phyloP scores from a whole-genome alignment of 352 stramenopile genomes.

The Phytophthora cryptogea region DNA sequence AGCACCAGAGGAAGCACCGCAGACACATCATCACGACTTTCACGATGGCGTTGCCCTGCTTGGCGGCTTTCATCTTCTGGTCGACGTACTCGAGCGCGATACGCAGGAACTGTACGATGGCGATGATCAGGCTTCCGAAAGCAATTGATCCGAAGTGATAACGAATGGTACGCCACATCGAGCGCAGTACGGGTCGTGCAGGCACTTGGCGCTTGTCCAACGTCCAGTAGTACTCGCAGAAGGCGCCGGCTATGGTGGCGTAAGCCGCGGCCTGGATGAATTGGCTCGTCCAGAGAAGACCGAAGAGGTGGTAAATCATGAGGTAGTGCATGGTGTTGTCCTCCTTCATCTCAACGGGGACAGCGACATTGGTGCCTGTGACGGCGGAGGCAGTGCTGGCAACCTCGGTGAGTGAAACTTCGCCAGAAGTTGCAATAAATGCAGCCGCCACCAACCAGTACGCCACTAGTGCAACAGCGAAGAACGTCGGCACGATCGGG shows the following conservation, averaged over 20 bases:
- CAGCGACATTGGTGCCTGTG: slow-evolving; percentile 28
- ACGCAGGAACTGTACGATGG: slow-evolving; percentile 81
- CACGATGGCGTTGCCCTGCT: slow-evolving; percentile 67
- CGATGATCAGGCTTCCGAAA: slow-evolving; percentile 87
- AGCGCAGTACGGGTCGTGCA: slow-evolving; percentile 53
- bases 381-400: slow-evolving; percentile 27
- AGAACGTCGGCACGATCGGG: slow-evolving; percentile 71
- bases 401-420: slow-evolving; percentile 56
- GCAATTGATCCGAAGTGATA: slow-evolving; percentile 88
- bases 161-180: slow-evolving; percentile 65
- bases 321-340: slow-evolving; percentile 76
- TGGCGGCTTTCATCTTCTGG: slow-evolving; percentile 65
- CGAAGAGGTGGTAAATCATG: slow-evolving; percentile 87
- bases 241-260: slow-evolving; percentile 75
- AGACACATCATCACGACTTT: slow-evolving; percentile 88
- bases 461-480: slow-evolving; percentile 63
- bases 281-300: slow-evolving; percentile 84
- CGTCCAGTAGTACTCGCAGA: slow-evolving; percentile 91
- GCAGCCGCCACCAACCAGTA: slow-evolving; percentile 82
- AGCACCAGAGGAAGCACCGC: slow-evolving; percentile 87
- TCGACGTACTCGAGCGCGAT: slow-evolving; percentile 83
- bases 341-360: slow-evolving; percentile 48
- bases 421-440: slow-evolving; percentile 77
- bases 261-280: slow-evolving; percentile 83
- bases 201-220: slow-evolving; percentile 67